Base-by-base conservation (phyloP, 78 protist genomes). In the Emiliania huxleyi region DNA sequence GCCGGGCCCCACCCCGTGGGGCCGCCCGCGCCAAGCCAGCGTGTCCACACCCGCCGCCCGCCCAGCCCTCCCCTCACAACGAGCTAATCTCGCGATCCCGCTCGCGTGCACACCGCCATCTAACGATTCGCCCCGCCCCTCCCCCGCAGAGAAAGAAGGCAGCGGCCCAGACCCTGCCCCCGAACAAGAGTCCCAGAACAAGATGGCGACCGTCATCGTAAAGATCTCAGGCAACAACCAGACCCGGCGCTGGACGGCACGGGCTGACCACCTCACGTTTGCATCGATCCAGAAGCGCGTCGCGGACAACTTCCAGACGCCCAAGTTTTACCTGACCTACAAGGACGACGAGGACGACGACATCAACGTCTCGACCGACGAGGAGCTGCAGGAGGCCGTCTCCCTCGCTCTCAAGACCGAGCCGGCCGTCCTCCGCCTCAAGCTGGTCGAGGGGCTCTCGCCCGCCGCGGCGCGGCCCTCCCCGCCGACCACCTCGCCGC, bases 291-390 rank as follows among this genome's bases (percentile, higher is more conserved):
- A 1, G 25, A 38, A 42, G 25, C 55, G 89, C n/a, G 46, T 6
- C 40, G 38, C 8, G 38, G 89, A 81, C 1, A 2, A 0, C 38
- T 44, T 81, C 89, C 37, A 8, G 33, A 1, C 38, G 38, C 0
- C 42, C 25, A 21, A 0, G 40, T 29, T 81, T 11, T 1, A 4
- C 18, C 48, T 81, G 0, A 1, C 33, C 23, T 81, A 81, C 55
- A 44, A 2, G 29, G 89, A 81, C 55, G 89, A 81, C 55, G 89
- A 81, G 89, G 89, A 56, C 35, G 89, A 81, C 21, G 23, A 3
- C 25, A 22, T 81, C 89, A 44, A 35, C 6, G 6, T 81, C 42
- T 21, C 62, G 22, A 11, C 22, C 23, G 52, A 44, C 4, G 48
- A 21, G 40, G 89, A 81, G 52, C 35, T 42, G 26, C 21, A 0